A percentile compares a stretch with the other conserved stretches of the same genome.
Conservation (phyloP, 1,139 yeast genomes). For the Yamadazyma atmosphaerica region DNA sequence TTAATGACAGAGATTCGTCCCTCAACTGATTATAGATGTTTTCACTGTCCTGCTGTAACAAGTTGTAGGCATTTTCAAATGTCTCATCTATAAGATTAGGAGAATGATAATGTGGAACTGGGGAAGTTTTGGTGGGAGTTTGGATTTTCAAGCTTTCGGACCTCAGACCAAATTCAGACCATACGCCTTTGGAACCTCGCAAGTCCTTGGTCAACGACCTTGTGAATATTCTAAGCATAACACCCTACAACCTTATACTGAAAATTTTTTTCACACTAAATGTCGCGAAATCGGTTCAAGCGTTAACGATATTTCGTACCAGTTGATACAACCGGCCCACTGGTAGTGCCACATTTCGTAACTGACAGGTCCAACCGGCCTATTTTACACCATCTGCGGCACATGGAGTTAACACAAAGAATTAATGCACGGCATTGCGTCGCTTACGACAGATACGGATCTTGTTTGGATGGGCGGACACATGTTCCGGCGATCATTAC, state of each 20-base stretch:
- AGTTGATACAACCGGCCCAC: no score
- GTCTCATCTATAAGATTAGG: slow-evolving; percentile 73
- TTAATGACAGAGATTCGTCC: slow-evolving; percentile 14
- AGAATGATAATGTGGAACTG: slow-evolving; percentile 48
- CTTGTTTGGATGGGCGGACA: neutral
- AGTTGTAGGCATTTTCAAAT: slow-evolving; percentile 65
- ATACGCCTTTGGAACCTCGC: slow-evolving; percentile 31
- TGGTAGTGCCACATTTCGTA: no score
- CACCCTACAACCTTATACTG: neutral
- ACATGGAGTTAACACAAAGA: no score
- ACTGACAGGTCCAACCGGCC: no score
- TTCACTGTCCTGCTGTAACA: slow-evolving; percentile 49
- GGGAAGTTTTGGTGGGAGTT: slow-evolving; percentile 4
- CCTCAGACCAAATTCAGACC: slow-evolving; percentile 56
- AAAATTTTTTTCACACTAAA: slow-evolving; percentile 3
- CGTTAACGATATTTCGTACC: no score
- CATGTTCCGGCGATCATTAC: neutral
- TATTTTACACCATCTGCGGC: no score
- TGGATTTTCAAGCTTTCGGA: slow-evolving; percentile 31
- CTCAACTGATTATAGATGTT: slow-evolving; percentile 18
- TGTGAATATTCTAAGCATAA: slow-evolving; percentile 13
- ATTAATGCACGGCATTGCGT: neutral
- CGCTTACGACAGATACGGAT: no score
- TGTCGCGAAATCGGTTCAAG: neutral
- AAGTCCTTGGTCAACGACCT: slow-evolving; percentile 14